These are phyloP conservation scores for Harringtonia aguacate DNA, from an alignment of 2,329 filamentous ascomycete species.

Conservation along the genomic window DNA sequence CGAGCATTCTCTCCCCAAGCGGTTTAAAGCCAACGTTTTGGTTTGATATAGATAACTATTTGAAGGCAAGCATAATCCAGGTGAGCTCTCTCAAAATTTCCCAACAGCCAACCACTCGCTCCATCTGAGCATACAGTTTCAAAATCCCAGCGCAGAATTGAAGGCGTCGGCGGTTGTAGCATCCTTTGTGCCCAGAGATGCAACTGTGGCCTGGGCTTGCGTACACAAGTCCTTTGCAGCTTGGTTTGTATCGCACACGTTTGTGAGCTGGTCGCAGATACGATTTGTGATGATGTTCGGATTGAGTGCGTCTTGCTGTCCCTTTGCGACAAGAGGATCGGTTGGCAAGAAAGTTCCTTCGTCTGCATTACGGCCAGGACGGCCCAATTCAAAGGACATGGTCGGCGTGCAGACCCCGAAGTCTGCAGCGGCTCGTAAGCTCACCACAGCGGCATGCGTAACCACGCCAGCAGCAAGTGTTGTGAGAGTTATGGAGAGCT, in stretches of 20 bases:
- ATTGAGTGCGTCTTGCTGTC: constrained; percentile 44
- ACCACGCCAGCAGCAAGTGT: constrained; percentile 15
- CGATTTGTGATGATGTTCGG: constrained; percentile 55
- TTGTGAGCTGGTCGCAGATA: constrained; percentile 49
- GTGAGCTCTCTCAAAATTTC: neutral
- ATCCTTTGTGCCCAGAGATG: constrained; percentile 36
- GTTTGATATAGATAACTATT: no score
- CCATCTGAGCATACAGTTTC: neutral
- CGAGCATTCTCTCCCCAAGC: no score
- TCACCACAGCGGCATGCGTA: constrained; percentile 15
- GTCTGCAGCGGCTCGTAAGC: constrained; percentile 25
- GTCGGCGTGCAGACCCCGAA: constrained; percentile 39
- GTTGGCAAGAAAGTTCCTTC: constrained; percentile 49
- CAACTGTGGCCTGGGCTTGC: constrained; percentile 37
- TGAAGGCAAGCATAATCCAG: no score
- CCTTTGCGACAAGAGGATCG: constrained; percentile 41
- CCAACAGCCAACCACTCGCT: neutral
- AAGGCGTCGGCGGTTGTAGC: constrained; percentile 36
- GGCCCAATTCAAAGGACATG: constrained; percentile 46
- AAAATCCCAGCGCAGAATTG: constrained; percentile 28
- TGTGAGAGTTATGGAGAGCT: constrained; percentile 15
- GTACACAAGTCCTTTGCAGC: constrained; percentile 38
- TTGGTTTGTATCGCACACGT: constrained; percentile 47
- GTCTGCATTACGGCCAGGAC: constrained; percentile 32
- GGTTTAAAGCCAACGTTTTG: no score